Evolutionary conservation across 352 stramenopile genomes (phyloP), one percentile per base, ranked within the genome.

Genomic region (Aphanomyces stellatus): DNA sequence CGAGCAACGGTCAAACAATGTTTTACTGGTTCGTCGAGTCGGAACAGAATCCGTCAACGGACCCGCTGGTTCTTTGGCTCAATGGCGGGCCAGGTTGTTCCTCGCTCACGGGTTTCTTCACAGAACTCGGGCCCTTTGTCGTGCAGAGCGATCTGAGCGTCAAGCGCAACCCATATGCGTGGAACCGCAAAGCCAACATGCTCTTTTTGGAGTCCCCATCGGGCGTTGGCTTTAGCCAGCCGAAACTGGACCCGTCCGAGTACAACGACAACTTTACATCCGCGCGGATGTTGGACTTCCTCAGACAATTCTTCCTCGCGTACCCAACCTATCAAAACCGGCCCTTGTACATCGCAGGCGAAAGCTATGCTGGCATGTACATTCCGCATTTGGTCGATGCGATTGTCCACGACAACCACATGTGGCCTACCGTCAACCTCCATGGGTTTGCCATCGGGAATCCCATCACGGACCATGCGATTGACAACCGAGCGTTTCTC

Each of bases 301-400:
- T 96, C 13, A 62, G 71, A n/a, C 70, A 74, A 51, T 96, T 95
- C 74, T 78, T 96, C 28, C 48, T 19, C 68, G 75, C 62, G 68
- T 96, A 95, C 69, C 76, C 81, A n/a, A 75, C 89, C 53, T 75
- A 91, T 8, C 69, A 78, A 30, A 55, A 60, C 51, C 78, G 79
- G 19, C 76, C 86, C 13, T 86, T 96, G 33, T 95, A 87, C 78
- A 79, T 97, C 61, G 90, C 78, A 4, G 85, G 82, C 15, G 88
- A 96, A 78, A 93, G 78, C 53, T 96, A 96, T 70, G 88, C 82
- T 25, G 88, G 87, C 8, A 79, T 91, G 62, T 95, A 96, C 76
- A 80, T 95, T 40, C 76, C 51, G 51, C 24, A n/a, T 8, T 30
- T 60, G 7, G 7, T 60, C 30, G 25, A n/a, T n/a, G n/a, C n/a